These are phyloP conservation scores for Arthrobotrys sinensis DNA, from an alignment of 2,329 filamentous ascomycete species.

Conservation along the genomic window DNA sequence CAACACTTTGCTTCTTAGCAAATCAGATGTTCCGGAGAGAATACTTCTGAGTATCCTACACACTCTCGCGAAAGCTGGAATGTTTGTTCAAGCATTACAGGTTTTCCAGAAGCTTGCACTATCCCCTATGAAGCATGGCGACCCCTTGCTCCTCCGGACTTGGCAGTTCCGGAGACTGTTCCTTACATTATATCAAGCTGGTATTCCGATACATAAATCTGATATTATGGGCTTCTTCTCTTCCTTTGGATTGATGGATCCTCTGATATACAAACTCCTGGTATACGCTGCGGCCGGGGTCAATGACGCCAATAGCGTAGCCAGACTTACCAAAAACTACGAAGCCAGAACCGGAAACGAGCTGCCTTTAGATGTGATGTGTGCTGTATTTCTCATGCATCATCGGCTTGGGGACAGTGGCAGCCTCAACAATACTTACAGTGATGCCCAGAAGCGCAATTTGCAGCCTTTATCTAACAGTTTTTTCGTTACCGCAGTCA, in stretches of 20 bases:
- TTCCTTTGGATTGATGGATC: conserved; percentile 43
- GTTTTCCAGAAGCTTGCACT: conserved; percentile 47
- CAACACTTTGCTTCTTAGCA: conserved; percentile 26
- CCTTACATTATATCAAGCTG: conserved; percentile 42
- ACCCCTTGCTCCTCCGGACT: not conserved
- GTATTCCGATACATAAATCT: conserved; percentile 50
- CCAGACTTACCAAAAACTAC: conserved; percentile 27
- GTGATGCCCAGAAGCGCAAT: conserved; percentile 18
- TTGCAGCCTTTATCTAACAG: conserved; percentile 39
- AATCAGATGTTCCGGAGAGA: conserved; percentile 29
- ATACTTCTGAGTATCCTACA: conserved; percentile 39
- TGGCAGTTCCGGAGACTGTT: conserved; percentile 58
- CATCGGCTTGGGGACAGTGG: conserved; percentile 37
- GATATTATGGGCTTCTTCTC: conserved; percentile 45
- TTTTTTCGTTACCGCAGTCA: conserved; percentile 54
- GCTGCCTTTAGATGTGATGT: conserved; percentile 41
- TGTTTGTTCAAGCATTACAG: conserved; percentile 50
- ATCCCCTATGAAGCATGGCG: not conserved
- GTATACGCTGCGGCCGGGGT: conserved; percentile 41
- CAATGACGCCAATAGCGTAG: conserved; percentile 24
- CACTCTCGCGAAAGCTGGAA: conserved; percentile 34
- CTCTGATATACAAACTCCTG: conserved; percentile 50
- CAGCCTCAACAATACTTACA: conserved; percentile 22
- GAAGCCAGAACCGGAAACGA: conserved; percentile 24
- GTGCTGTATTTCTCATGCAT: conserved; percentile 49